phyloP scores from a whole-genome alignment of 805 yeast genomes.

The Lipomyces oligophaga region DNA sequence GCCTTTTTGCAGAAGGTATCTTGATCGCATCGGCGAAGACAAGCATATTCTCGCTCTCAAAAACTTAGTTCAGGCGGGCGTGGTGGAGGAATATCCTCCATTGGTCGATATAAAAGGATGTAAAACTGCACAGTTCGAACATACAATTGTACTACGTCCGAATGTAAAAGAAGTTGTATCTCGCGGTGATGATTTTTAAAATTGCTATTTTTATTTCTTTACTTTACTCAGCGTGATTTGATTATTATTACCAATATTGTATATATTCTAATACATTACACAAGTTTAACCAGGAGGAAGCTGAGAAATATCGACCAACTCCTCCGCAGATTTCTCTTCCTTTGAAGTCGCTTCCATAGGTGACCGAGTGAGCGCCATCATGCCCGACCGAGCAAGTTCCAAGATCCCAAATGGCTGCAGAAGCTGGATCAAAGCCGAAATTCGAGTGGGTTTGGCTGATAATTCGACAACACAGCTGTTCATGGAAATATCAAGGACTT shows the following conservation, averaged over 20 bases:
- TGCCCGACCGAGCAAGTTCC: slow-evolving; percentile 84
- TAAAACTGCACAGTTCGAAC: slow-evolving; percentile 96
- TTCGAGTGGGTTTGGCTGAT: slow-evolving; percentile 87
- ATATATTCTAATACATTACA: too few species aligned
- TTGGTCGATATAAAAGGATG: slow-evolving; percentile 75
- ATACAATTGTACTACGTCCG: slow-evolving; percentile 79
- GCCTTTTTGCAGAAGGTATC: slow-evolving; percentile 93
- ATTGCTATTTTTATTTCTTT: not conserved
- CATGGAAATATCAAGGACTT: slow-evolving; percentile 84
- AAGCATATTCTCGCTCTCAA: slow-evolving; percentile 83
- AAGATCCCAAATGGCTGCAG: slow-evolving; percentile 94
- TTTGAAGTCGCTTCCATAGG: slow-evolving; percentile 60
- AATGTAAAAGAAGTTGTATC: slow-evolving; percentile 91
- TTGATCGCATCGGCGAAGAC: slow-evolving; percentile 88
- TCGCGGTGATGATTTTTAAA: slow-evolving; percentile 85
- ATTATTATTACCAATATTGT: not conserved
- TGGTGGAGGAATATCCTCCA: slow-evolving; percentile 94
- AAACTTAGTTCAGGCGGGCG: slow-evolving; percentile 76
- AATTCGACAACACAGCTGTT: slow-evolving; percentile 92
- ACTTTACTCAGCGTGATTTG: too few species aligned
- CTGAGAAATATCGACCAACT: slow-evolving; percentile 79
- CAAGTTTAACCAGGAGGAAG: slow-evolving; percentile 83
- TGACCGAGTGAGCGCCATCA: slow-evolving; percentile 98
- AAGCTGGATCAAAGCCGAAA: slow-evolving; percentile 79
- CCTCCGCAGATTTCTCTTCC: slow-evolving; percentile 52